These are phyloP conservation scores for Millerago galiae DNA, from an alignment of 805 yeast genomes.

Conservation along the genomic window DNA sequence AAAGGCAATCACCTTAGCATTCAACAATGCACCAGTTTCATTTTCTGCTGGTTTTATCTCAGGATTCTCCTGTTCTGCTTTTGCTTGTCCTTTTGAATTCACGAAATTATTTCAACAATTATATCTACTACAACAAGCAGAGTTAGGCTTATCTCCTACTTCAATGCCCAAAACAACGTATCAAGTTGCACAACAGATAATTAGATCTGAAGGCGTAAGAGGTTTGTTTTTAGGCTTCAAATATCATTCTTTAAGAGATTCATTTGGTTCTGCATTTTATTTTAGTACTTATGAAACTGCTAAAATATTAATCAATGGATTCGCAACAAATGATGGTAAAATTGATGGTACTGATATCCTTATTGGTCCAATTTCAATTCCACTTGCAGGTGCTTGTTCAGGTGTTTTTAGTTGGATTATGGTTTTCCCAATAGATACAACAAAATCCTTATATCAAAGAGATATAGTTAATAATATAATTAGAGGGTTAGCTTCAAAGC, in stretches of 20 bases:
- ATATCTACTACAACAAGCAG: constrained; percentile 33
- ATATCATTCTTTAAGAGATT: constrained; percentile 64
- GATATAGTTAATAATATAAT: constrained; percentile 68
- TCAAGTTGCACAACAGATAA: constrained; percentile 45
- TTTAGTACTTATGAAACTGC: constrained; percentile 71
- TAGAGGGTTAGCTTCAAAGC: constrained; percentile 42
- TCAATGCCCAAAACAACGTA: constrained; percentile 31
- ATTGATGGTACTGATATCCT: constrained; percentile 25
- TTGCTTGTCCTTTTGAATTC: constrained; percentile 82
- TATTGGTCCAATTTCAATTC: constrained; percentile 39
- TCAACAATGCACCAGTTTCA: constrained; percentile 36
- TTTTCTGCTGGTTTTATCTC: constrained; percentile 46
- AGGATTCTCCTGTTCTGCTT: constrained; percentile 55
- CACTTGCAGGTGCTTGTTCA: constrained; percentile 72
- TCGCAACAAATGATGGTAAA: constrained; percentile 24
- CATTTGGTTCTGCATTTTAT: constrained; percentile 65
- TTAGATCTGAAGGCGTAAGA: constrained; percentile 48
- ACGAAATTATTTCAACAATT: constrained; percentile 78
- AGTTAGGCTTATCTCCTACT: constrained; percentile 25
- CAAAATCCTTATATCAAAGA: constrained; percentile 68
- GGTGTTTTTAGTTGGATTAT: constrained; percentile 72
- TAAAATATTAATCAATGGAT: constrained; percentile 40
- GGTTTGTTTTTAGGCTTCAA: constrained; percentile 72
- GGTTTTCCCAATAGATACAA: constrained; percentile 77
- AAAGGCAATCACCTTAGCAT: constrained; percentile 14